phyloP scores from a whole-genome alignment of 2,329 filamentous ascomycete genomes.

The Rasamsonia emersonii region DNA sequence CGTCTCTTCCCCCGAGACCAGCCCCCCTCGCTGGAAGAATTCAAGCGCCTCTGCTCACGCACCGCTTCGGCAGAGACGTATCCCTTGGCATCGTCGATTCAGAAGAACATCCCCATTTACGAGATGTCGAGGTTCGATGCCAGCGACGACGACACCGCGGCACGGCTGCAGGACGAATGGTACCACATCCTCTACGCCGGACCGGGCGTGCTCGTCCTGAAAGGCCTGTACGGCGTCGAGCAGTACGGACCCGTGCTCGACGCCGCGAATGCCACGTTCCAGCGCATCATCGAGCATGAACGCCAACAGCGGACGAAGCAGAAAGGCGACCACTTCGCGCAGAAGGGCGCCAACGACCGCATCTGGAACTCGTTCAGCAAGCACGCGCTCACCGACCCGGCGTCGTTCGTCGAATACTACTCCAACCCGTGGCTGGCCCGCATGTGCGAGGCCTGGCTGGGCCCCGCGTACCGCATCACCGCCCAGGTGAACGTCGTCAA shows the following conservation, averaged over 20 bases:
- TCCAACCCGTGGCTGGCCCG: slow-evolving; percentile 50
- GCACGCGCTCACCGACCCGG: slow-evolving; percentile 45
- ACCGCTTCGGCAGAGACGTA: slow-evolving; percentile 33
- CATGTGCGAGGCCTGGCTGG: slow-evolving; percentile 50
- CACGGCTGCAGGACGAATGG: slow-evolving; percentile 51
- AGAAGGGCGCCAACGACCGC: slow-evolving; percentile 47
- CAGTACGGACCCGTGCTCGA: slow-evolving; percentile 30
- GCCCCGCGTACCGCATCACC: slow-evolving; percentile 52
- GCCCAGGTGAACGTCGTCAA: slow-evolving; percentile 56
- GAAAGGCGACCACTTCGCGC: slow-evolving; percentile 55
- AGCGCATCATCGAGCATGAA: slow-evolving; percentile 42
- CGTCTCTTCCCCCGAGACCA: slow-evolving; percentile 10
- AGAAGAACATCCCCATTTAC: slow-evolving; percentile 51
- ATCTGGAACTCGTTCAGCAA: slow-evolving; percentile 62
- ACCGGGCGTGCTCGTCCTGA: slow-evolving; percentile 52
- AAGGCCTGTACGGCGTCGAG: slow-evolving; percentile 41
- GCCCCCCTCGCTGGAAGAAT: slow-evolving; percentile 34
- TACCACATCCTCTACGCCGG: slow-evolving; percentile 49
- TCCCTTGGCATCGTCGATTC: slow-evolving; percentile 38
- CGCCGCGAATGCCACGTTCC: slow-evolving; percentile 41
- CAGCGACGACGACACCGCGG: slow-evolving; percentile 19
- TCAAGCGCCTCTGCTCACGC: slow-evolving; percentile 39
- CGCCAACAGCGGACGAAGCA: slow-evolving; percentile 17
- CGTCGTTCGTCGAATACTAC: slow-evolving; percentile 50
- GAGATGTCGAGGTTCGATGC: slow-evolving; percentile 33